A percentile compares a stretch with the other conserved stretches of the same genome.
Conservation (phyloP, 108 stramenopile species). For the Cylindrotheca closterium region DNA sequence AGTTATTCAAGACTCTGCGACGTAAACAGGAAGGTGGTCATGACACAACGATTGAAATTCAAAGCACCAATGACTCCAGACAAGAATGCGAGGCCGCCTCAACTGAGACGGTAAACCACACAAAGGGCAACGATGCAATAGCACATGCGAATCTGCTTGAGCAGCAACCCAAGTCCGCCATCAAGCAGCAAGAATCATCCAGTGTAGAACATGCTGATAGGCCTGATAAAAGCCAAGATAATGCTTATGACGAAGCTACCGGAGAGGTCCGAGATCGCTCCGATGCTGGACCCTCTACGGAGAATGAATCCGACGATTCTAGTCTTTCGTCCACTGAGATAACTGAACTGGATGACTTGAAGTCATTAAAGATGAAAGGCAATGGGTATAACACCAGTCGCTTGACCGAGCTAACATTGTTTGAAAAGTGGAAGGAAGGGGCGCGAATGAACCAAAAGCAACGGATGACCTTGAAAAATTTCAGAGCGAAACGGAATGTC, state of each 20-base stretch:
- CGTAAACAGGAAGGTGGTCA: slow-evolving; percentile 11
- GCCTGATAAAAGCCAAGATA: too few species aligned
- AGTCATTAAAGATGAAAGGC: not conserved
- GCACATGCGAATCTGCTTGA: too few species aligned
- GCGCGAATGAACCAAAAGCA: not conserved
- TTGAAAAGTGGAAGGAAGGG: not conserved
- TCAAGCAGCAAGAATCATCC: too few species aligned
- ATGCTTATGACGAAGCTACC: too few species aligned
- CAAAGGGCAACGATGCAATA: too few species aligned
- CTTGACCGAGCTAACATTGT: not conserved
- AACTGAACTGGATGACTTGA: not conserved
- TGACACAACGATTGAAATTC: not conserved
- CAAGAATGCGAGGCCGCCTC: too few species aligned
- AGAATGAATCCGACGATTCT: not conserved
- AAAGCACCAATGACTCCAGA: too few species aligned
- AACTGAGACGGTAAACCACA: too few species aligned
- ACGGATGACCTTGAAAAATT: not conserved
- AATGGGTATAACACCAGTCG: not conserved
- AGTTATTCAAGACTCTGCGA: slow-evolving; percentile 15
- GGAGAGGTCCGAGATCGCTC: too few species aligned
- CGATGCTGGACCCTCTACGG: not conserved
- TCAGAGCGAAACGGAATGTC: not conserved
- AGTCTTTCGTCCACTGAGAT: not conserved
- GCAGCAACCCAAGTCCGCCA: too few species aligned
- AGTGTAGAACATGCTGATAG: too few species aligned